These are phyloP conservation scores for Pascua sp. DNA, from an alignment of 1,284 basidiomycete genomes.

Conservation along the genomic window DNA sequence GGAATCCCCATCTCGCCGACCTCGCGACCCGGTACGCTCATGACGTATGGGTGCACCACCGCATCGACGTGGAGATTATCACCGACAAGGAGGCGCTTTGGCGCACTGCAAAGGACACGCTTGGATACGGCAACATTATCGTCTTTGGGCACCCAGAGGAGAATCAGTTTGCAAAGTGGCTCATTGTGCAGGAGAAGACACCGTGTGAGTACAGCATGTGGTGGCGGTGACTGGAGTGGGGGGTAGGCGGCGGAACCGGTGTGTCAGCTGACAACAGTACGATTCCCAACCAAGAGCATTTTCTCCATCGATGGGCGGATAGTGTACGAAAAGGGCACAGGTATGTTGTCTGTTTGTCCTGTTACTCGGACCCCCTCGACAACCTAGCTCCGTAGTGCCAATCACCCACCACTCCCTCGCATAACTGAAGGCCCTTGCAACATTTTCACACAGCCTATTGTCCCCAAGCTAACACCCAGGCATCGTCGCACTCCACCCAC, in stretches of 20 bases:
- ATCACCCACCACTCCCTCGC: too few relatives aligned
- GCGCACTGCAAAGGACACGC: conserved; percentile 17
- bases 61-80: conserved; percentile 63
- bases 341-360: conserved; percentile 17
- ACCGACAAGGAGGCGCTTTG: conserved; percentile 51
- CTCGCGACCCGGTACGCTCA: conserved; percentile 65
- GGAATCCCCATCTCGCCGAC: conserved; percentile 37
- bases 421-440: too few relatives aligned
- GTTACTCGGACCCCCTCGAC: too few relatives aligned
- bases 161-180: conserved; percentile 30
- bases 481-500: conserved; percentile 67
- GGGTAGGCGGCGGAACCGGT: neutral
- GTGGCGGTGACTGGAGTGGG: neutral
- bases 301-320: conserved; percentile 28
- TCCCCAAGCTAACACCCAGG: conserved; percentile 46
- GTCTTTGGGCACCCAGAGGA: conserved; percentile 46
- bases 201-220: conserved; percentile 24
- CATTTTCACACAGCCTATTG: too few relatives aligned
- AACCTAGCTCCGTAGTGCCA: too few relatives aligned
- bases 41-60: conserved; percentile 64
- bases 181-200: conserved; percentile 27
- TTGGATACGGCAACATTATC: conserved; percentile 58
- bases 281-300: conserved; percentile 39
- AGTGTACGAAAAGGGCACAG: conserved; percentile 38
- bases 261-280: conserved; percentile 20